phyloP scores from a whole-genome alignment of 225 moss, liverwort and hornwort species.

The Antitrichia curtipendula region DNA sequence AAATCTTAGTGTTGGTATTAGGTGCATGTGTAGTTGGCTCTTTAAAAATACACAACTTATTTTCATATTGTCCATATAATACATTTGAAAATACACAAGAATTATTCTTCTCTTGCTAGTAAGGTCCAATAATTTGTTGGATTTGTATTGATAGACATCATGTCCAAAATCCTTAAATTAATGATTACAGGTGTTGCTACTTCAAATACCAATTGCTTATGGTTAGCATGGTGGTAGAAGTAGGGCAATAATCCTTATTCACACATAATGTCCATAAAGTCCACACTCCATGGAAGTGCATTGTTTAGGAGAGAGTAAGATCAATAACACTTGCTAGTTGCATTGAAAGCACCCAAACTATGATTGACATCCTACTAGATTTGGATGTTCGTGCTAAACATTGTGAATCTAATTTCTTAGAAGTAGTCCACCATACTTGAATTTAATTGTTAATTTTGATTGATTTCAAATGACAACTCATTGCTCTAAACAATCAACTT shows the following conservation, averaged over 20 bases:
- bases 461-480: background rate
- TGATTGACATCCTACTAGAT: fast-evolving
- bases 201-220: background rate
- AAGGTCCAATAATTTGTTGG: too few relatives aligned
- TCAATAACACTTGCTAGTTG: background rate
- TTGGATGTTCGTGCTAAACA: background rate
- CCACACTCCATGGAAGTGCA: fast-evolving
- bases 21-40: too few relatives aligned
- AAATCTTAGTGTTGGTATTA: too few relatives aligned
- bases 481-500: background rate
- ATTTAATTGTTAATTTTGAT: background rate
- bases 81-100: too few relatives aligned
- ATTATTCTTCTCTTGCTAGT: too few relatives aligned
- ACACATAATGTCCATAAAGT: background rate
- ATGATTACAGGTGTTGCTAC: too few relatives aligned
- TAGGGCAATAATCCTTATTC: background rate
- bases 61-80: too few relatives aligned
- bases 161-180: too few relatives aligned
- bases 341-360: background rate
- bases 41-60: too few relatives aligned
- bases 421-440: fast-evolving
- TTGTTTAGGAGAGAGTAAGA: too few relatives aligned
- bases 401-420: background rate
- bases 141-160: too few relatives aligned
- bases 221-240: background rate